phyloP scores from a whole-genome alignment of 306 rosid genomes.

The Casuarina glauca region DNA sequence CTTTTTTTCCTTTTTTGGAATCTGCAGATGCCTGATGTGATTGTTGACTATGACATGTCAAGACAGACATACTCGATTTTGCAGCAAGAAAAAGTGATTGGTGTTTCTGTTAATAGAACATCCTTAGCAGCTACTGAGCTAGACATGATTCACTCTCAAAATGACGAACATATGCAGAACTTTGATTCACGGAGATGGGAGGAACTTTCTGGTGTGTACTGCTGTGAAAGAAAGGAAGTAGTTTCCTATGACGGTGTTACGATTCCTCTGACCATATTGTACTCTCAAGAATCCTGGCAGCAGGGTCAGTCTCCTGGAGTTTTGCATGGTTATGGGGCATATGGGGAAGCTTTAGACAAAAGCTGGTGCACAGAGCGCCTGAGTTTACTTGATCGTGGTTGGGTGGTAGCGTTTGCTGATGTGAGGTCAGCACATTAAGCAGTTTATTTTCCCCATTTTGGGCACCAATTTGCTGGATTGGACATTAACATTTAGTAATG shows the following conservation, averaged over 20 bases:
- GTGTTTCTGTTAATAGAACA: conserved; percentile 41
- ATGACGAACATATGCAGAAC: conserved; percentile 29
- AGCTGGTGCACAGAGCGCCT: conserved; percentile 81
- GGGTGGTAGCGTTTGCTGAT: conserved; percentile 92
- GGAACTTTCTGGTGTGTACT: conserved; percentile 62
- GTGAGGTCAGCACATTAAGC: conserved; percentile 57
- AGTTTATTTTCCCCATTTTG: neutral
- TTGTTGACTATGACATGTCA: conserved; percentile 88
- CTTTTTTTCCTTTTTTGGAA: conserved; percentile 15
- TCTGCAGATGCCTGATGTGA: conserved; percentile 83
- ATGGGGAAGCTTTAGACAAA: conserved; percentile 81
- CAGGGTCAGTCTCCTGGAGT: conserved; percentile 72
- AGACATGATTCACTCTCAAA: neutral
- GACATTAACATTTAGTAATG: neutral
- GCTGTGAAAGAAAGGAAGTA: conserved; percentile 70
- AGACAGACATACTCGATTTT: conserved; percentile 56
- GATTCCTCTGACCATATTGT: conserved; percentile 78
- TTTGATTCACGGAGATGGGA: conserved; percentile 53
- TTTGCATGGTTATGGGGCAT: conserved; percentile 90
- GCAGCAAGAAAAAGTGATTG: conserved; percentile 82
- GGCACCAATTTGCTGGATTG: neutral
- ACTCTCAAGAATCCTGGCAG: conserved; percentile 63
- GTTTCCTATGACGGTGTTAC: conserved; percentile 62
- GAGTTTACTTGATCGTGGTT: conserved; percentile 91
- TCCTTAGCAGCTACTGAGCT: conserved; percentile 23